These are phyloP conservation scores for Mediolabrus comicus DNA, from an alignment of 108 stramenopile species.

Conservation along the genomic window DNA sequence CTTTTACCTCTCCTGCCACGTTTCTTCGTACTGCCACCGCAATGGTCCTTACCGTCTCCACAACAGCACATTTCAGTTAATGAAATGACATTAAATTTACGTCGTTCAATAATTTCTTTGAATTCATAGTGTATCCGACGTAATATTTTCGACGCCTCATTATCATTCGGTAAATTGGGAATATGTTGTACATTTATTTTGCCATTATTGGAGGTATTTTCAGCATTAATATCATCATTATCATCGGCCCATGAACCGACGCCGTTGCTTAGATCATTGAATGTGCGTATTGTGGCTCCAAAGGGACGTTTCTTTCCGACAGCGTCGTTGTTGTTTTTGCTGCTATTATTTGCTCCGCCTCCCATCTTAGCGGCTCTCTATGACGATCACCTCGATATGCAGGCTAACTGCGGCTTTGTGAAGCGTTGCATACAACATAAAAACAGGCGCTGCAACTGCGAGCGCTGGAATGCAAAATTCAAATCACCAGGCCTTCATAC, in stretches of 20 bases:
- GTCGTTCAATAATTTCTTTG: constrained; percentile 52
- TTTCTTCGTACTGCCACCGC: neutral
- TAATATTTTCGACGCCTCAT: constrained; percentile 45
- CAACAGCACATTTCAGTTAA: constrained; percentile 87
- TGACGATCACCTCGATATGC: no score
- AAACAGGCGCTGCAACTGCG: no score
- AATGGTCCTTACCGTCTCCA: constrained; percentile 63
- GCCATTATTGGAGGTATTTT: neutral
- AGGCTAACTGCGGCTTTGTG: no score
- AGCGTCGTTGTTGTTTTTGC: no score
- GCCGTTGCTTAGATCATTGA: constrained; percentile 28
- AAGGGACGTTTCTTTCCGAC: constrained; percentile 28
- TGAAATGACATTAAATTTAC: constrained; percentile 63
- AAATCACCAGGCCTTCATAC: no score
- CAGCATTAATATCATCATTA: neutral
- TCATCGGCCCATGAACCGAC: neutral
- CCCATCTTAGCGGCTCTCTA: no score
- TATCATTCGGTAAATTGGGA: constrained; percentile 47
- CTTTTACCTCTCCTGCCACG: constrained; percentile 18
- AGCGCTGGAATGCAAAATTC: no score
- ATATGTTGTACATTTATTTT: constrained; percentile 28
- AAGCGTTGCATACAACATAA: no score
- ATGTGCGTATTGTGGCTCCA: constrained; percentile 21
- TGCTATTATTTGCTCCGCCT: neutral
- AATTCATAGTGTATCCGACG: constrained; percentile 68